Base-by-base conservation (phyloP, 331 rosid species). In the Cydonia oblonga region DNA sequence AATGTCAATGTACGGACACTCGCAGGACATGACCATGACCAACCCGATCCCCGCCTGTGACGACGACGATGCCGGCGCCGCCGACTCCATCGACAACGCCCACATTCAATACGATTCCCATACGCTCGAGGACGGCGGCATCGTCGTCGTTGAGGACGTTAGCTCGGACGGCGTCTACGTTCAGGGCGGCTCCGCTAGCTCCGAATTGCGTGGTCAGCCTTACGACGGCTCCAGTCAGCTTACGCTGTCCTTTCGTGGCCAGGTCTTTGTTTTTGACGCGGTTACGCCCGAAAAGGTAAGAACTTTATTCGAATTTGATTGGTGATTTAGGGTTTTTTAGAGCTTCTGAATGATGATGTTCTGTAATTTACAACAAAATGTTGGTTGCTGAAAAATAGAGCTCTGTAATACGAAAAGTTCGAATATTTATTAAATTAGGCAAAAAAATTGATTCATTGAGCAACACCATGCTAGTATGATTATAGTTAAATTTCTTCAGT, bases 201-300 rank as follows among this genome's bases (percentile, higher is more conserved):
- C 83, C 57, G 90, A 88, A 7, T 44, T 92, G 78, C 75, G 82
- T 23, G 63, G 76, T 49, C 92, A 76, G 35, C 80, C 84, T 22
- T 61, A 64, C 63, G 90, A 90, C 10, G 90, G 86, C 57, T 75
- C 91, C 60, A 90, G 90, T 63, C 96, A 90, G 85, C 96, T 92
- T 69, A 88, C 98, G 44, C 96, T 92, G 68, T 88, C 98, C 24
- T 92, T 92, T 81, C 98, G 90, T 0, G 98, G 98, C 51, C 96
- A 92, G 83, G 92, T 92, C 28, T 92, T 85, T 75, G 96, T 90
- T 18, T 92, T 90, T 40, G 98, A 92, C 77, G 77, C 90, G 3
- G 96, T 92, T 69, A 85, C 98, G 18, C 96, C 98, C 10, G 93
- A 92, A 7, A 90, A 92, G 93, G 98, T 83, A 9, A 32, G 20